Evolutionary conservation across 768 basidiomycete genomes (phyloP).

Genomic region (Cystofilobasidium macerans): DNA sequence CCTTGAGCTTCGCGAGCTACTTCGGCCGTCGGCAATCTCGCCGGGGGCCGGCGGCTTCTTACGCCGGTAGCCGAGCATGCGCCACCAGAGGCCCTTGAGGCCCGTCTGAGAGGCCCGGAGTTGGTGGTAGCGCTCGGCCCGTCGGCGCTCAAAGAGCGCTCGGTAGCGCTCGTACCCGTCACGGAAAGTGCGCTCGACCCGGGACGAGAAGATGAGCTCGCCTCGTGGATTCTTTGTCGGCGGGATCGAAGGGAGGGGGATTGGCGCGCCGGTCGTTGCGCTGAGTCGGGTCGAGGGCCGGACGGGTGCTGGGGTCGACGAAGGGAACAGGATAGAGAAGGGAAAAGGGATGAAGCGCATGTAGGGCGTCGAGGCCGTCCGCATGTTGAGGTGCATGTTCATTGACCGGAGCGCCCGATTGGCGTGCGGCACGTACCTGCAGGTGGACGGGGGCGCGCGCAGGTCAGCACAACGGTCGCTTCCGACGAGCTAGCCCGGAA

Average conservation of each 20-base stretch:
- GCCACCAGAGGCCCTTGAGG: constrained; percentile 17
- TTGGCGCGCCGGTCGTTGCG: constrained; percentile 27
- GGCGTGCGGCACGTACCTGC: constrained; percentile 86
- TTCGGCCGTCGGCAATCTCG: background rate
- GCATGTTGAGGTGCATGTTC: constrained; percentile 95
- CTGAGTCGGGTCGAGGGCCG: background rate
- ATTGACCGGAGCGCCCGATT: constrained; percentile 82
- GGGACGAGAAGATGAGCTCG: constrained; percentile 88
- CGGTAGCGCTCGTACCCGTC: constrained; percentile 91
- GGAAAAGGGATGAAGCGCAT: constrained; percentile 24
- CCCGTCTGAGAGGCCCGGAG: constrained; percentile 14
- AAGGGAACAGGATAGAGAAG: constrained; percentile 33
- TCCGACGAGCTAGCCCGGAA: background rate
- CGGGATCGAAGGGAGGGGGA: constrained; percentile 66
- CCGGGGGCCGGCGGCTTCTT: background rate
- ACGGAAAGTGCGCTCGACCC: constrained; percentile 67
- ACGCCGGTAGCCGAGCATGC: constrained; percentile 9
- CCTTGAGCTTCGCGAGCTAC: background rate
- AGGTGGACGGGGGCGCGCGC: background rate
- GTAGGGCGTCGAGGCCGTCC: constrained; percentile 52
- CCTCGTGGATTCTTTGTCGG: constrained; percentile 82
- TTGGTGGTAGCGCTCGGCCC: constrained; percentile 53
- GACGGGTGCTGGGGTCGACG: background rate
- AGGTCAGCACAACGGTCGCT: background rate
- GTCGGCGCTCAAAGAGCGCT: constrained; percentile 65